A percentile compares a stretch with the other conserved stretches of the same genome.
phyloP scores from a whole-genome alignment of 2,329 filamentous ascomycete species.

The Scopulariopsis brevicaulis region DNA sequence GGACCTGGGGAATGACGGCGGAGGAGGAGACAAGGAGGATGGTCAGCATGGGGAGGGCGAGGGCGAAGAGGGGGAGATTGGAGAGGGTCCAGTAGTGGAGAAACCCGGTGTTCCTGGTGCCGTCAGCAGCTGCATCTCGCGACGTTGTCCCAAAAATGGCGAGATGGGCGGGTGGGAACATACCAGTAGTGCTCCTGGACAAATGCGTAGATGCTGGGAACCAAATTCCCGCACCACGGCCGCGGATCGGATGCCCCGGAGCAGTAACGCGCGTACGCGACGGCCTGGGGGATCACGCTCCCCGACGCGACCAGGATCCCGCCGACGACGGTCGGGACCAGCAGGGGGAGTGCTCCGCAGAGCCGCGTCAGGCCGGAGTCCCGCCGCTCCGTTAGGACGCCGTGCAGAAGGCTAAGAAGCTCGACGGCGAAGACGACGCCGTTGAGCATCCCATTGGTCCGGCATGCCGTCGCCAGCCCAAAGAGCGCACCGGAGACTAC shows the following conservation, averaged over 20 bases:
- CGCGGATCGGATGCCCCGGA: constrained; percentile 22
- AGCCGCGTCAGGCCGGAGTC: constrained; percentile 31
- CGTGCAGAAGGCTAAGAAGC: constrained; percentile 23
- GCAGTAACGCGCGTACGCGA: constrained; percentile 69
- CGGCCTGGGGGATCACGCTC: constrained; percentile 57
- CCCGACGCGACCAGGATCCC: constrained; percentile 59
- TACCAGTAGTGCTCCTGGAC: constrained; percentile 90
- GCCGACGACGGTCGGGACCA: constrained; percentile 49
- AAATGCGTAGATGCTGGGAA: constrained; percentile 85
- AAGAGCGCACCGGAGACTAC: constrained; percentile 58
- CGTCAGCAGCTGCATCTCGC: not conserved
- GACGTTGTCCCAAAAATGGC: not conserved
- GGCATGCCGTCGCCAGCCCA: constrained; percentile 59
- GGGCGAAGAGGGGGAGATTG: constrained; percentile 78
- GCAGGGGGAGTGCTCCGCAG: constrained; percentile 6
- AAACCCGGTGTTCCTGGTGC: constrained; percentile 69
- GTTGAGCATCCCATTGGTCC: constrained; percentile 79
- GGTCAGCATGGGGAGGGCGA: constrained; percentile 67
- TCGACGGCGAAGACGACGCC: constrained; percentile 61
- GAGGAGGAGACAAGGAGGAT: constrained; percentile 53
- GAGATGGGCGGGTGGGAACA: constrained; percentile 16
- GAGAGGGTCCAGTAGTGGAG: constrained; percentile 81
- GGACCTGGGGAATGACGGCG: constrained; percentile 18
- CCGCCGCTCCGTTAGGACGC: constrained; percentile 13
- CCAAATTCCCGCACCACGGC: constrained; percentile 61